Evolutionary conservation across 495 filamentous ascomycete genomes (phyloP).

Genomic region (Evernia prunastri): DNA sequence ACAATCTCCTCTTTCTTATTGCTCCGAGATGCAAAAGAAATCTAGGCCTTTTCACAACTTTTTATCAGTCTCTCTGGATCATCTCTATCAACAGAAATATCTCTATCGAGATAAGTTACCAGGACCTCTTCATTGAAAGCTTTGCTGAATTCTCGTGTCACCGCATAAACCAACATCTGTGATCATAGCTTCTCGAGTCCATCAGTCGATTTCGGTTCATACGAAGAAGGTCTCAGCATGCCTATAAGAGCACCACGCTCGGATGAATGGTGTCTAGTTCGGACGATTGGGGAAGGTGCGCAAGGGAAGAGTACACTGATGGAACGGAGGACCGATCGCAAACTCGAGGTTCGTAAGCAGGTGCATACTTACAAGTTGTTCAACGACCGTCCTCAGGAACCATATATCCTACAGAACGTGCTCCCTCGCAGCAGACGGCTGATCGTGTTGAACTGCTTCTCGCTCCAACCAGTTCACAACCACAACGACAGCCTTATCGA

Average conservation of each 20-base stretch:
- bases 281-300: background rate
- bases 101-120: too few species aligned
- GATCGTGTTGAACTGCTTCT: background rate
- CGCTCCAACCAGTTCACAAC: too few species aligned
- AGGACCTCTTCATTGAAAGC: too few species aligned
- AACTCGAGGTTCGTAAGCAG: background rate
- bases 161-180: too few species aligned
- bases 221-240: background rate
- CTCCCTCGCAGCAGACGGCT: background rate
- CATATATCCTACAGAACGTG: background rate
- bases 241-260: background rate
- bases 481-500: background rate
- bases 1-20: too few species aligned
- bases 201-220: too few species aligned
- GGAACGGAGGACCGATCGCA: background rate
- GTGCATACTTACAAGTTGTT: background rate
- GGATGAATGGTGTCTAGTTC: background rate
- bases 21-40: too few species aligned
- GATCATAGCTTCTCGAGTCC: too few species aligned
- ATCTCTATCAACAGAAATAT: too few species aligned
- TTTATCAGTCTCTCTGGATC: too few species aligned
- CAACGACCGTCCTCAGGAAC: background rate
- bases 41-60: too few species aligned
- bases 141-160: too few species aligned
- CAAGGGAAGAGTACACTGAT: background rate